Conservation (phyloP, 2,329 filamentous ascomycete species). For the Calonectria crousiana region DNA sequence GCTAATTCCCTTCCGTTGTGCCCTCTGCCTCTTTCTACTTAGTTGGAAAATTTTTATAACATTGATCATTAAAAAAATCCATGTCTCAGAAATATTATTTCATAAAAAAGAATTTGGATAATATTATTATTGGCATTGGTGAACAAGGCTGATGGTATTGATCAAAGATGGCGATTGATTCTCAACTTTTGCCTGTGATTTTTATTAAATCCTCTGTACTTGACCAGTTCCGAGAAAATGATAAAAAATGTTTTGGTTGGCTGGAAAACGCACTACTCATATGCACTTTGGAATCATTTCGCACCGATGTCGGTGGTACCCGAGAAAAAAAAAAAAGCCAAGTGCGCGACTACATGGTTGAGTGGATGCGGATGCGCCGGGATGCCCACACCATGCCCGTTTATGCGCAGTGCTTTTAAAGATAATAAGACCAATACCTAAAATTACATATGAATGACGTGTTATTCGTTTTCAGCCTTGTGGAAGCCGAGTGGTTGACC, state of each 20-base stretch:
- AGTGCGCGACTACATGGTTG: neutral
- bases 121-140: neutral
- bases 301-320: constrained; percentile 1
- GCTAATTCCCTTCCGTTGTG: neutral
- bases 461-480: constrained; percentile 10
- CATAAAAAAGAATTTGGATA: neutral
- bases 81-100: neutral
- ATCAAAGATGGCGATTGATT: neutral
- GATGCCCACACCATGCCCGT: neutral
- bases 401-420: neutral
- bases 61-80: neutral
- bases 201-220: neutral
- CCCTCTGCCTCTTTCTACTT: neutral
- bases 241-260: neutral
- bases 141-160: neutral
- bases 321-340: neutral
- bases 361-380: neutral
- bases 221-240: neutral
- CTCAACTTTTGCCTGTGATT: neutral
- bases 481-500: neutral
- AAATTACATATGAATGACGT: neutral
- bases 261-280: neutral
- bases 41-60: neutral
- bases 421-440: neutral
- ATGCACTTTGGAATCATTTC: neutral